Conservation (phyloP, 2,329 filamentous ascomycete genomes). For the Aspergillus sp. region DNA sequence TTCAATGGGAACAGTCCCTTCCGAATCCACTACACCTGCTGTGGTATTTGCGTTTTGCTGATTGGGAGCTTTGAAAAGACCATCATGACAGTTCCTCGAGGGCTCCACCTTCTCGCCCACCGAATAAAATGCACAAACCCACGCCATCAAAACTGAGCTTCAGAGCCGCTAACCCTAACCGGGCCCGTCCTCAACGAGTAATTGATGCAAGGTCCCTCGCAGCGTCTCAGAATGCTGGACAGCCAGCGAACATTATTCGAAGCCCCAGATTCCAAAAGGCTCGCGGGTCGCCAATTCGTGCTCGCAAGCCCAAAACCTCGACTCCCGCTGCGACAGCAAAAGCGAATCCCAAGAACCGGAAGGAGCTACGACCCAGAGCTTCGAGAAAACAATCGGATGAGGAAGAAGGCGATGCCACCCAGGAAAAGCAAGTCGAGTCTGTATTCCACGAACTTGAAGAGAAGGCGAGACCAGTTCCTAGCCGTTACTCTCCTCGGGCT, state of each 20-base stretch:
- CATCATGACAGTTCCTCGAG: too few relatives aligned
- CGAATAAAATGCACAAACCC: constrained; percentile 2
- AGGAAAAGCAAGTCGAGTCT: constrained; percentile 22
- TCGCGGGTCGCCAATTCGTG: constrained; percentile 11
- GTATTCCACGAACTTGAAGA: constrained; percentile 25
- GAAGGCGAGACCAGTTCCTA: constrained; percentile 24
- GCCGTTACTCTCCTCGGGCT: constrained; percentile 30
- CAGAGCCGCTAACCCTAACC: constrained; percentile 11
- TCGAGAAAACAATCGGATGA: constrained; percentile 11
- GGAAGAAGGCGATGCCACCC: constrained; percentile 18
- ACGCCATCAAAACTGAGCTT: constrained; percentile 14
- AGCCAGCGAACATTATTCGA: constrained; percentile 27
- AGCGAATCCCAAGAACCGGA: constrained; percentile 7
- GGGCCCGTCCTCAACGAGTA: constrained; percentile 20
- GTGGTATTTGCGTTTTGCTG: too few relatives aligned
- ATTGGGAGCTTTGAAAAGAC: too few relatives aligned
- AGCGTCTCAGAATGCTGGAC: constrained; percentile 20
- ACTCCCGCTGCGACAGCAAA: neutral
- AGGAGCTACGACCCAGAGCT: constrained; percentile 5
- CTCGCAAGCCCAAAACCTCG: constrained; percentile 16
- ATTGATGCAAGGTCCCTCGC: constrained; percentile 35
- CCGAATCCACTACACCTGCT: too few relatives aligned
- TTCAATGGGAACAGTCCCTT: too few relatives aligned
- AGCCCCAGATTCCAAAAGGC: constrained; percentile 19
- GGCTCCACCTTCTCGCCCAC: neutral